Conservation (phyloP, 2,329 filamentous ascomycete genomes). For the Diaporthe aspalathi region DNA sequence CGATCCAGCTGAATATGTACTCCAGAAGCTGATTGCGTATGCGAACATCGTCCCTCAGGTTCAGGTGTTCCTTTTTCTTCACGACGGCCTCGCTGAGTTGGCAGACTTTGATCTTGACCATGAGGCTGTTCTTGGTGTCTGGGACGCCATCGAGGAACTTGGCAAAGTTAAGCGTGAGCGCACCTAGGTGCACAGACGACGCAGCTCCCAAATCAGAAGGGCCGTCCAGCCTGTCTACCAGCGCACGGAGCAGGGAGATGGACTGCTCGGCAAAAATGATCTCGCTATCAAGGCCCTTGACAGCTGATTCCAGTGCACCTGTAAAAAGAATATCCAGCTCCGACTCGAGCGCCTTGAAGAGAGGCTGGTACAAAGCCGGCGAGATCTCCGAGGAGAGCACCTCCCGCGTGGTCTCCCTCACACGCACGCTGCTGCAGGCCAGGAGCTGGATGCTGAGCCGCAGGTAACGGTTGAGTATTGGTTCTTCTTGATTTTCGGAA, state of each 20-base stretch:
- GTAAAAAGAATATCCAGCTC: conserved; percentile 74
- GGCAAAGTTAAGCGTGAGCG: conserved; percentile 73
- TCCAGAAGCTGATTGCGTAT: conserved; percentile 77
- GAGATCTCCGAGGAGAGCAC: conserved; percentile 75
- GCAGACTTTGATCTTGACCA: conserved; percentile 77
- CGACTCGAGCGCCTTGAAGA: conserved; percentile 74
- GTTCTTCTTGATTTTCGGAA: conserved; percentile 70
- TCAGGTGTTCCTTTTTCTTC: conserved; percentile 75
- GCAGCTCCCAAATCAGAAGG: conserved; percentile 71
- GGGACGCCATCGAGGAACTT: conserved; percentile 71
- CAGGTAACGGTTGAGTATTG: conserved; percentile 70
- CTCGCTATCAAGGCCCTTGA: conserved; percentile 68
- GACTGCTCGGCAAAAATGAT: conserved; percentile 76
- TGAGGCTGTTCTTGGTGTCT: conserved; percentile 66
- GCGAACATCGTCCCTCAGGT: conserved; percentile 75
- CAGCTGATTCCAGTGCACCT: conserved; percentile 62
- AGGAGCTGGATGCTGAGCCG: conserved; percentile 73
- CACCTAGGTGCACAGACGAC: conserved; percentile 72
- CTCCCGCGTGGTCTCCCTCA: conserved; percentile 75
- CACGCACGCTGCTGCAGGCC: conserved; percentile 71
- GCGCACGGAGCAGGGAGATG: conserved; percentile 70
- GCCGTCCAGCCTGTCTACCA: conserved; percentile 73
- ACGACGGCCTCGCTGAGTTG: conserved; percentile 74
- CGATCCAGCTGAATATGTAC: conserved; percentile 76
- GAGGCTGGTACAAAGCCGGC: conserved; percentile 68